Conservation (phyloP, 345 rosid genomes). For the Clarkia xantiana region DNA sequence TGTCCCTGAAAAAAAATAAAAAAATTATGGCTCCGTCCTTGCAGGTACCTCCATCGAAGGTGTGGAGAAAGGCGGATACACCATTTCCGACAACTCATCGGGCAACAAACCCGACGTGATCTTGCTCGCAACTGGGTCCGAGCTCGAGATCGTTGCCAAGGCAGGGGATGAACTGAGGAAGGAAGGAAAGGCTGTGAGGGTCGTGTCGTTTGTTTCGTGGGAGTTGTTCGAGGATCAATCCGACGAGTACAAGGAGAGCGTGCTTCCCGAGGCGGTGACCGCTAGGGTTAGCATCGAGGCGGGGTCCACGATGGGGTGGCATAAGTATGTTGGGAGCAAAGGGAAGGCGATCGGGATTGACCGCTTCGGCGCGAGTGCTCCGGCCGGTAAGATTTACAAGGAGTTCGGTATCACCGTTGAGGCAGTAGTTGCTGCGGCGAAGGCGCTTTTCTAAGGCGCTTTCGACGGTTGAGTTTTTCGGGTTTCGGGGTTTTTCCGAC, state of each 20-base stretch:
- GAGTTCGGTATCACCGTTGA: slow-evolving; percentile 60
- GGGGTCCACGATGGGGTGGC: slow-evolving; percentile 79
- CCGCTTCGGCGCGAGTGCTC: slow-evolving; percentile 83
- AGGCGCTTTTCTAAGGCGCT: slow-evolving; percentile 21
- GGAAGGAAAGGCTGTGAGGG: slow-evolving; percentile 83
- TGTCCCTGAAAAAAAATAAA: no score
- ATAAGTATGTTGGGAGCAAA: slow-evolving; percentile 48
- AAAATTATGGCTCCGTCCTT: no score
- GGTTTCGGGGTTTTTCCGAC: no score
- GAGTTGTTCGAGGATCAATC: slow-evolving; percentile 70
- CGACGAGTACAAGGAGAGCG: slow-evolving; percentile 74
- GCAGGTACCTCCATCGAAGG: slow-evolving; percentile 66
- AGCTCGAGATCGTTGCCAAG: slow-evolving; percentile 67
- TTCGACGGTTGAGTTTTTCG: no score
- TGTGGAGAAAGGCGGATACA: slow-evolving; percentile 81
- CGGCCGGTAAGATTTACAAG: slow-evolving; percentile 64
- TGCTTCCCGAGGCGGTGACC: slow-evolving; percentile 52
- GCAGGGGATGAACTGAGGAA: slow-evolving; percentile 62
- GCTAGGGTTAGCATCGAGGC: slow-evolving; percentile 92
- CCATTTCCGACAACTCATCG: slow-evolving; percentile 67
- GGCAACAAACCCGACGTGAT: slow-evolving; percentile 88
- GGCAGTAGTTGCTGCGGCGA: slow-evolving; percentile 63
- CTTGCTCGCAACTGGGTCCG: slow-evolving; percentile 89
- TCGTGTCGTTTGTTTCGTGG: slow-evolving; percentile 80
- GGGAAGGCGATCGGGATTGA: slow-evolving; percentile 78